Evolutionary conservation across 1,284 basidiomycete genomes (phyloP).

Genomic region (Apiotrichum akiyoshidainum): DNA sequence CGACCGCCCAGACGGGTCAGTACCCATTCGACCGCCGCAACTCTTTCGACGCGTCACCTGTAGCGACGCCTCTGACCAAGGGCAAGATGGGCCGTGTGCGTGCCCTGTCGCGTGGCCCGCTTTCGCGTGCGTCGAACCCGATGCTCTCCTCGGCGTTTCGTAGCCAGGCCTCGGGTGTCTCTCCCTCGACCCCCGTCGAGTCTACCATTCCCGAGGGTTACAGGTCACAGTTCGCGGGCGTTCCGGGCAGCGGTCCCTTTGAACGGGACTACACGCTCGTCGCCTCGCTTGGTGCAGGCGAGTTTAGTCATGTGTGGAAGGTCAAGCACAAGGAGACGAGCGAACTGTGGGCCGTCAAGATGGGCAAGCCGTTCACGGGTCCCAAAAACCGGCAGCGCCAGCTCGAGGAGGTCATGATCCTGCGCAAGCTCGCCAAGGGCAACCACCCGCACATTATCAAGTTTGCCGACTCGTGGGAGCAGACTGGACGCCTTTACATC

Average conservation of each 20-base stretch:
- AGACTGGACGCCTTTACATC: conserved; percentile 79
- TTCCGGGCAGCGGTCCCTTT: conserved; percentile 27
- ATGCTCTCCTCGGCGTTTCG: conserved; percentile 43
- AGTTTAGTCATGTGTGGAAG: conserved; percentile 91
- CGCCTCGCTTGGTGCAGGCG: conserved; percentile 79
- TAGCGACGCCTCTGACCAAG: conserved; percentile 1
- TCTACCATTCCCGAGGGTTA: conserved; percentile 10
- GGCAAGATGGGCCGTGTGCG: conserved; percentile 7
- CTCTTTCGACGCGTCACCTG: conserved; percentile 15
- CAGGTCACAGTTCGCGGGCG: conserved; percentile 7
- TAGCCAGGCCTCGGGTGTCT: background rate
- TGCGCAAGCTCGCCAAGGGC: conserved; percentile 65
- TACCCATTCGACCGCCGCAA: conserved; percentile 39
- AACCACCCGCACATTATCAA: conserved; percentile 74
- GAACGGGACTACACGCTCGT: conserved; percentile 65
- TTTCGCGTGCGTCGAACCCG: conserved; percentile 46
- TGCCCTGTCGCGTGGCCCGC: conserved; percentile 25
- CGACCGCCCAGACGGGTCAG: conserved; percentile 19
- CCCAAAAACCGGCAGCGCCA: conserved; percentile 72
- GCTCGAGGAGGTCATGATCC: conserved; percentile 88
- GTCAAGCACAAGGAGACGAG: conserved; percentile 66
- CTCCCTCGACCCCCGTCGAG: conserved; percentile 5
- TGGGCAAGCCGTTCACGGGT: conserved; percentile 86
- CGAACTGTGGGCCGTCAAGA: conserved; percentile 82
- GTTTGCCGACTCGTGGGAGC: conserved; percentile 94